phyloP scores from a whole-genome alignment of 208 protist species.

The Leishmania aethiopica region DNA sequence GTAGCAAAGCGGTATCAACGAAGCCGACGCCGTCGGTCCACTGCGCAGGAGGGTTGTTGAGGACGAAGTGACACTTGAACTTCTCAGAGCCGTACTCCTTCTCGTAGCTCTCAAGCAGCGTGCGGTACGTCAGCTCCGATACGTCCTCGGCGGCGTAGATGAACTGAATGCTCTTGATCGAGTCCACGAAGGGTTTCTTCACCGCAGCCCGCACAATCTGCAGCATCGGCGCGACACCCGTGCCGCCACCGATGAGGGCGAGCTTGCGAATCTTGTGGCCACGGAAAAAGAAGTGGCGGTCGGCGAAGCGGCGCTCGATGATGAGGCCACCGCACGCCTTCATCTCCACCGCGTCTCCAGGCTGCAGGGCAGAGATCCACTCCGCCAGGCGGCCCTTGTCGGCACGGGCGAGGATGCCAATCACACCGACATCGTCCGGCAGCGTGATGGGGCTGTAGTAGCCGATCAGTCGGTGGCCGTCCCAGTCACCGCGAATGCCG shows the following conservation, averaged over 20 bases:
- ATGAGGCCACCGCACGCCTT: conserved; percentile 67
- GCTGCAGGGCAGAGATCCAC: conserved; percentile 64
- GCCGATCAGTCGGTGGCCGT: conserved; percentile 52
- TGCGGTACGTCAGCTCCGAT: conserved; percentile 62
- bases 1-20: conserved; percentile 52
- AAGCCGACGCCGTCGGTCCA: conserved; percentile 76
- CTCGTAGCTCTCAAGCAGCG: conserved; percentile 53
- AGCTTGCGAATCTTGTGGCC: conserved; percentile 58
- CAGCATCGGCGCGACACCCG: conserved; percentile 93
- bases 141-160: conserved; percentile 76
- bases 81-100: conserved; percentile 46
- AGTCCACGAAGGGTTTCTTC: conserved; percentile 66
- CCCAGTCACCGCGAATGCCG: conserved; percentile 56
- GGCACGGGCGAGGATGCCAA: conserved; percentile 63
- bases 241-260: conserved; percentile 77
- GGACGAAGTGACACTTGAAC: conserved; percentile 65
- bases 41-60: conserved; percentile 64
- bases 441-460: conserved; percentile 83
- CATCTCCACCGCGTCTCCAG: conserved; percentile 80
- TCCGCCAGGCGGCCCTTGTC: conserved; percentile 58
- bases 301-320: conserved; percentile 50
- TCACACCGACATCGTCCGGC: conserved; percentile 64
- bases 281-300: conserved; percentile 61
- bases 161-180: conserved; percentile 55
- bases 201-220: conserved; percentile 90